Conservation (phyloP, 192 early-diverging fungal species). For the Rhizophlyctis rosea region DNA sequence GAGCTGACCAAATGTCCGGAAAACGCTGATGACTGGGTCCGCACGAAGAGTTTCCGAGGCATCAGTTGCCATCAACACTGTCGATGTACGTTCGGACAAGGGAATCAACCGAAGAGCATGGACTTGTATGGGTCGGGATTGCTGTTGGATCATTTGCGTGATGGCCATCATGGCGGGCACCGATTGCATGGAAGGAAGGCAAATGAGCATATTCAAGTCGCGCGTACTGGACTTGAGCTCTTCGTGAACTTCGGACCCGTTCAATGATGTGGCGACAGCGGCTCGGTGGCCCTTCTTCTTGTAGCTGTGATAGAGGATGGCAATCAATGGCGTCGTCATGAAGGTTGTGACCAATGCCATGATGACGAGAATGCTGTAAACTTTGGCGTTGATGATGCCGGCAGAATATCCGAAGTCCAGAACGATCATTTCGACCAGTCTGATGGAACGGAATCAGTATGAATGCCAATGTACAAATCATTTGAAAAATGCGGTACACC, state of each 20-base stretch:
- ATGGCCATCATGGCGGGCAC: conserved; percentile 74
- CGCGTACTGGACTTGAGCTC: no score
- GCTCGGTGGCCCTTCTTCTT: no score
- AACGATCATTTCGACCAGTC: conserved; percentile 92
- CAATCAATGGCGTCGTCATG: conserved; percentile 73
- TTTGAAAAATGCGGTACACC: neutral
- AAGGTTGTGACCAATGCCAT: conserved; percentile 84
- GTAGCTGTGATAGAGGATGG: conserved; percentile 67
- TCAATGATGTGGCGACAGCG: no score
- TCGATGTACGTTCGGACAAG: conserved; percentile 75
- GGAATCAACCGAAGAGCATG: conserved; percentile 77
- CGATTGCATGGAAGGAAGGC: conserved; percentile 57
- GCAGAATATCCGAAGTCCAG: conserved; percentile 86
- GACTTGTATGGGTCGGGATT: conserved; percentile 27
- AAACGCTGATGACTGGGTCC: conserved; percentile 79
- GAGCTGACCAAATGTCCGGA: conserved; percentile 77
- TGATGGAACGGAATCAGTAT: conserved; percentile 14
- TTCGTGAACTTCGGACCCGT: no score
- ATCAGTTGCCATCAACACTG: conserved; percentile 75
- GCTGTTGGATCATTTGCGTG: conserved; percentile 51
- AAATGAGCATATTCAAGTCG: conserved; percentile 48
- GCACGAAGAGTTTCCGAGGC: conserved; percentile 52
- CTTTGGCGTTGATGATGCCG: conserved; percentile 63
- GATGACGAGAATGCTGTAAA: conserved; percentile 71
- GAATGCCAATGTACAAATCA: neutral